Evolutionary conservation across 176 grass and related monocot species (phyloP), one percentile per base, ranked within the genome.

Genomic region (Ensete ventricosum): DNA sequence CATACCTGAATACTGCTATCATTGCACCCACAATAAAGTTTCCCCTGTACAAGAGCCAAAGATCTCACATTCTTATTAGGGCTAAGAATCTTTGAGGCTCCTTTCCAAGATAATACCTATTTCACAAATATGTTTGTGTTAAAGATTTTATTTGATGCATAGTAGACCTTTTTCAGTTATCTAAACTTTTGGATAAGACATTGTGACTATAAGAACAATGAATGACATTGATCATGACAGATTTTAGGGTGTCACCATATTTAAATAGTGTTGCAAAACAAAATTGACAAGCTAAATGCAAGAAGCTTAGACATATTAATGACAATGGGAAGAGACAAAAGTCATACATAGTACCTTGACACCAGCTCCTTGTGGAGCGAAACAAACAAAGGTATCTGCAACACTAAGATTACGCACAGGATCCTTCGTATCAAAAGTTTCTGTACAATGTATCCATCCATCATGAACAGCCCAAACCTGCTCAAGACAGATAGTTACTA

Each of bases 391-490:
- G 26, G 85, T 77, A 49, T 24, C 73, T 3, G 83, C 82, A 2
- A 92, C 81, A 1, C 50, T 82, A 0, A 92, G 79, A 55, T 69
- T 83, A 79, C 85, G 83, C 53, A 91, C 85, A 0, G 80, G 75
- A 43, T 91, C 85, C 60, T 77, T 69, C 50, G 81, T 79, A 54
- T 88, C 89, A 11, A 88, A 78, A 48, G 81, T 13, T 83, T 92
- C 85, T 1, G 78, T 72, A 76, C 83, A 88, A 20, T 73, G 77
- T 26, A 88, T 78, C 19, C 63, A 19, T 49, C 77, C 25, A 50
- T 92, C 89, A 65, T 76, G 78, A 53, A 92, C n/a, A 69, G 80
- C 74, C 89, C 89, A 92, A 50, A 79, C 89, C 85, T 91, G 63
- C 71, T 60, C 10, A 57, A 19, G 73, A 21, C 1, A 8, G 1